These are phyloP conservation scores for Metschnikowia cubensis DNA, from an alignment of 805 yeast genomes.

Conservation along the genomic window DNA sequence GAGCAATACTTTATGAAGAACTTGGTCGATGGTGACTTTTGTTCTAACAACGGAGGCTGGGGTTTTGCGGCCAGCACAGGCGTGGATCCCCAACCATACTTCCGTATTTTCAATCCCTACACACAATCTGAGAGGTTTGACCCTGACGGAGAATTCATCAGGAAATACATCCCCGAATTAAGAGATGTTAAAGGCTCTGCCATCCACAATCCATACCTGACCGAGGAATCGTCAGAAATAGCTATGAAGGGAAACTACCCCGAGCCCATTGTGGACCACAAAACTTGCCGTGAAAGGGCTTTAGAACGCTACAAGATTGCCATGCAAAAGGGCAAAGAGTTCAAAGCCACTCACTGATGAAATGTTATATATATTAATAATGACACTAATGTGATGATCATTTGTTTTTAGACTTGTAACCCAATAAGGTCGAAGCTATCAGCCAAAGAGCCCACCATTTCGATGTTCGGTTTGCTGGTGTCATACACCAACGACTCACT, in stretches of 20 bases:
- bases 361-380: neutral
- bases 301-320: constrained; percentile 40
- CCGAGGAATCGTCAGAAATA: constrained; percentile 21
- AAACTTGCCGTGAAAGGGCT: constrained; percentile 39
- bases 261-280: constrained; percentile 42
- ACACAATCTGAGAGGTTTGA: constrained; percentile 49
- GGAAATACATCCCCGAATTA: constrained; percentile 49
- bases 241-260: constrained; percentile 36
- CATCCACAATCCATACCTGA: constrained; percentile 32
- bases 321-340: constrained; percentile 16
- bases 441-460: constrained; percentile 2
- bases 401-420: neutral
- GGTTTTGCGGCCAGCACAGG: constrained; percentile 51
- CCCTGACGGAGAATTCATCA: constrained; percentile 43
- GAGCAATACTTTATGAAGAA: constrained; percentile 47
- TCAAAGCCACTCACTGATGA: constrained; percentile 2
- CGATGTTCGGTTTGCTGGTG: constrained; percentile 2
- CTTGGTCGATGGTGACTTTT: constrained; percentile 50
- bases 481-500: constrained; percentile 11
- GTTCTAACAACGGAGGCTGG: constrained; percentile 59
- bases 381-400: neutral
- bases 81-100: constrained; percentile 54
- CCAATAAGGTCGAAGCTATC: constrained; percentile 9
- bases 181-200: constrained; percentile 25
- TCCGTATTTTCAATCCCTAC: constrained; percentile 51